Conservation (phyloP, 2,329 filamentous ascomycete genomes). For the Trichoderma polysporum region DNA sequence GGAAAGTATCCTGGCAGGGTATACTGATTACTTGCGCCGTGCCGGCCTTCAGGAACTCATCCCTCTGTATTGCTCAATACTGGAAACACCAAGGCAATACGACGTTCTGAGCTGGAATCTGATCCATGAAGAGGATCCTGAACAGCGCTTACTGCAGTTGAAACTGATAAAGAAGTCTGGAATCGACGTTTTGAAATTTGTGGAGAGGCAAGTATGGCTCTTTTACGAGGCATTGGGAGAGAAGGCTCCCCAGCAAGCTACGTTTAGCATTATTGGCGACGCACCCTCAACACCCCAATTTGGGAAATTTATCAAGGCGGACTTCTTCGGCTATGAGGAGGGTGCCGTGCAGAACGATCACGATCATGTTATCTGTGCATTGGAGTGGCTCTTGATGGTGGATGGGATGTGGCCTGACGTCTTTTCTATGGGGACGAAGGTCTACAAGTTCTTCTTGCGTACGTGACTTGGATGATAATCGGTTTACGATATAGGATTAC, state of each 20-base stretch:
- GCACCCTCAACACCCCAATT: constrained; percentile 33
- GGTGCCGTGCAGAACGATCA: constrained; percentile 59
- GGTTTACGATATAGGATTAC: background rate
- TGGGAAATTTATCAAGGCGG: constrained; percentile 64
- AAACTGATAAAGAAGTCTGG: constrained; percentile 72
- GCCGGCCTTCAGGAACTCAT: constrained; percentile 74
- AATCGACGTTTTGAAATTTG: constrained; percentile 70
- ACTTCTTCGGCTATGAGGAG: constrained; percentile 67
- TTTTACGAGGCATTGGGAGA: constrained; percentile 48
- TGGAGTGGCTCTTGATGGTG: constrained; percentile 82
- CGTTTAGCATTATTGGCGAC: constrained; percentile 53
- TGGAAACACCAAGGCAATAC: constrained; percentile 64
- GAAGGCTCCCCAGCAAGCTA: constrained; percentile 41
- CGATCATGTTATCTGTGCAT: constrained; percentile 68
- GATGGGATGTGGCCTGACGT: constrained; percentile 70
- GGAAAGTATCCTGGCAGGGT: constrained; percentile 77
- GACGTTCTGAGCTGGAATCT: constrained; percentile 74
- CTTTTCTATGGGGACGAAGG: constrained; percentile 64
- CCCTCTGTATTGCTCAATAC: constrained; percentile 82
- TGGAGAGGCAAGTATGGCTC: constrained; percentile 64
- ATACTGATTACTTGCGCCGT: constrained; percentile 75
- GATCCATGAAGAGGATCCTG: constrained; percentile 65
- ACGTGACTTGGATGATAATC: constrained; percentile 42
- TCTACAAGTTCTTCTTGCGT: constrained; percentile 86
- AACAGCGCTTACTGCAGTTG: constrained; percentile 67